Conservation (phyloP, 2,329 filamentous ascomycete species). For the Colletotrichum spinosum region DNA sequence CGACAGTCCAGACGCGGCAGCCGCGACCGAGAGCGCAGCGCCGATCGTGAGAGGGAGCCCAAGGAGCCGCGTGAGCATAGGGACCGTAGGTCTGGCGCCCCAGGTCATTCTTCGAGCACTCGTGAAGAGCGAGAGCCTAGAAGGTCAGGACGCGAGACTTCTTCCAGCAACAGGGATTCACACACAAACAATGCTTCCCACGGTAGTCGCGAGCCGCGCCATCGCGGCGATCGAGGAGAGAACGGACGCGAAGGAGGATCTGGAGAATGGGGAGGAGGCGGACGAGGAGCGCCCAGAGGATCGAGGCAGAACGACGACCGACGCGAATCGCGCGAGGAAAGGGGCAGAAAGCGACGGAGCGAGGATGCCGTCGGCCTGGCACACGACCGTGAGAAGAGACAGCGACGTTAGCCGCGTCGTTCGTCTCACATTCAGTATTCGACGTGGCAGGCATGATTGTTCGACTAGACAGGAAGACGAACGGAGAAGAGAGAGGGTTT, state of each 20-base stretch:
- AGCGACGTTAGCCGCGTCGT: constrained; percentile 56
- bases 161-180: constrained; percentile 27
- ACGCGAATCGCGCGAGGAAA: constrained; percentile 51
- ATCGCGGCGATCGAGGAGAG: constrained; percentile 45
- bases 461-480: constrained; percentile 16
- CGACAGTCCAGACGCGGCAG: constrained; percentile 53
- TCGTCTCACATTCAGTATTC: not conserved
- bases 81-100: constrained; percentile 52
- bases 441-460: not conserved
- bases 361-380: constrained; percentile 58
- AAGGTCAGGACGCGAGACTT: constrained; percentile 39
- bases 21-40: constrained; percentile 59
- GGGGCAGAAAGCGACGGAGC: constrained; percentile 57
- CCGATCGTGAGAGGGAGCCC: constrained; percentile 58
- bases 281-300: constrained; percentile 40
- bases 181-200: constrained; percentile 21
- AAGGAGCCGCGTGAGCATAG: constrained; percentile 60
- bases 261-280: constrained; percentile 37
- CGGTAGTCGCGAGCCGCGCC: constrained; percentile 44
- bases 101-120: constrained; percentile 38
- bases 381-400: constrained; percentile 66
- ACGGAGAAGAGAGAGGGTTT: constrained; percentile 9
- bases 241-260: constrained; percentile 18
- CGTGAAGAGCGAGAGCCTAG: constrained; percentile 44
- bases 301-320: constrained; percentile 44